Conservation (phyloP, 192 early-diverging fungal genomes). For the Mortierella alpina region DNA sequence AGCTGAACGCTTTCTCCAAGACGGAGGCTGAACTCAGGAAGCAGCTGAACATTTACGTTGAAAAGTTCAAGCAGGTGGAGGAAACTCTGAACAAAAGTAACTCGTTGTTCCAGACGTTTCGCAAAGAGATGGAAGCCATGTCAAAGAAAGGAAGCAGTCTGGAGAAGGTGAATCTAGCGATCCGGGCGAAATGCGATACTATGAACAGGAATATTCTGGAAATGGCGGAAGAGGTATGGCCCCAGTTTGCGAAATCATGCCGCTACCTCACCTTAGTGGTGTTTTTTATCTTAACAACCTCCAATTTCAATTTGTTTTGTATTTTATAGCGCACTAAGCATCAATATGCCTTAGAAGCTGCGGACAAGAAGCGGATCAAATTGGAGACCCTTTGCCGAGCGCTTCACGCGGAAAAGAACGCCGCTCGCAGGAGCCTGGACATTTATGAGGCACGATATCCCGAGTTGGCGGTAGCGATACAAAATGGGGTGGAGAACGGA, state of each 20-base stretch:
- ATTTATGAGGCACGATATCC: slow-evolving; percentile 23
- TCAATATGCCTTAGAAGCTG: slow-evolving; percentile 60
- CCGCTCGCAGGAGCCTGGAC: slow-evolving; percentile 13
- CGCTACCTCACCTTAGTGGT: background rate
- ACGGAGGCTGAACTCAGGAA: slow-evolving; percentile 68
- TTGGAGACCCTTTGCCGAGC: slow-evolving; percentile 67
- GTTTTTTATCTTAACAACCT: background rate
- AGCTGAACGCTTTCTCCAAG: slow-evolving; percentile 62
- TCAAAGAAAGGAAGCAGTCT: slow-evolving; percentile 68
- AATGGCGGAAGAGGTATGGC: slow-evolving; percentile 65
- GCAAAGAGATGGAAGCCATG: slow-evolving; percentile 76
- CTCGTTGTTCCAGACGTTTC: slow-evolving; percentile 70
- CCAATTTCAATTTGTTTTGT: slow-evolving; percentile 1
- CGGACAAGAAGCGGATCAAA: slow-evolving; percentile 59
- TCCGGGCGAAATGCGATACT: slow-evolving; percentile 65
- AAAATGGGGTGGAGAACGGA: slow-evolving; percentile 7
- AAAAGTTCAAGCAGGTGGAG: slow-evolving; percentile 74
- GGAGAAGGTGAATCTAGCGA: slow-evolving; percentile 66
- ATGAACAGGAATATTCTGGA: slow-evolving; percentile 71
- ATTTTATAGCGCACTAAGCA: slow-evolving; percentile 57
- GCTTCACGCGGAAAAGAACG: slow-evolving; percentile 59
- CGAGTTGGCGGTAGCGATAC: slow-evolving; percentile 1
- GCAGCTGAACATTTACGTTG: slow-evolving; percentile 69
- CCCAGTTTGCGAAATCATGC: background rate
- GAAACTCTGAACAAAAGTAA: slow-evolving; percentile 75